Percentiles rank a stretch among this genome's conserved stretches.
Conservation (phyloP, 179 eudicot species). For the Beta corolliflora region DNA sequence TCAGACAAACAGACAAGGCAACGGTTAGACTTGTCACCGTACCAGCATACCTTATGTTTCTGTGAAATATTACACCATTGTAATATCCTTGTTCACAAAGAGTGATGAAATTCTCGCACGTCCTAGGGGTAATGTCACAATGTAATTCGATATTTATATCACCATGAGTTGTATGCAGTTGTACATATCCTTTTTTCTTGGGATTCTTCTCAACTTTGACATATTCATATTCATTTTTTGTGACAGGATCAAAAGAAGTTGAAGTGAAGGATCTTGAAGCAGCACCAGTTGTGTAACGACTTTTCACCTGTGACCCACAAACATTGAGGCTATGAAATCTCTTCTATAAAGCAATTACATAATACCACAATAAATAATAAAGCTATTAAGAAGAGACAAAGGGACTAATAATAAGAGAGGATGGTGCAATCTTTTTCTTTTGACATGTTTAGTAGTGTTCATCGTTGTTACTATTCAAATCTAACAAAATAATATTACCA, state of each 20-base stretch:
- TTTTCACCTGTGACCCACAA: conserved; percentile 68
- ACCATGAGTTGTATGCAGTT: conserved; percentile 93
- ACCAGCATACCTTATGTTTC: conserved; percentile 89
- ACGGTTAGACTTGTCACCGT: conserved; percentile 12
- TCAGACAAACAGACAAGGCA: not conserved
- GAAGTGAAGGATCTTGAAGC: conserved; percentile 98
- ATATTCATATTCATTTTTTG: conserved; percentile 86
- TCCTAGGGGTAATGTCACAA: conserved; percentile 86
- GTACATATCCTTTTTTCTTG: conserved; percentile 90
- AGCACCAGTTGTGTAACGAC: conserved; percentile 93
- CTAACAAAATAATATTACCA: not conserved
- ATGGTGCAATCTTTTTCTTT: not conserved
- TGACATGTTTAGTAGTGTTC: not conserved
- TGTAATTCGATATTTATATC: conserved; percentile 95
- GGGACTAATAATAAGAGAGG: not conserved
- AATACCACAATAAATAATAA: not conserved
- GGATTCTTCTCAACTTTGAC: conserved; percentile 94
- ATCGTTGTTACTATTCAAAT: not conserved
- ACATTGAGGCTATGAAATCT: not conserved
- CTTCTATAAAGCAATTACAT: not conserved
- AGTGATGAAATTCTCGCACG: conserved; percentile 95
- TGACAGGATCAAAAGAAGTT: conserved; percentile 89
- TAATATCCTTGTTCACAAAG: conserved; percentile 96
- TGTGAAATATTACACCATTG: conserved; percentile 83
- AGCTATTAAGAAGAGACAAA: not conserved